Base-by-base conservation (phyloP, 2,329 filamentous ascomycete genomes). In the Plectosphaerella cucumerina region DNA sequence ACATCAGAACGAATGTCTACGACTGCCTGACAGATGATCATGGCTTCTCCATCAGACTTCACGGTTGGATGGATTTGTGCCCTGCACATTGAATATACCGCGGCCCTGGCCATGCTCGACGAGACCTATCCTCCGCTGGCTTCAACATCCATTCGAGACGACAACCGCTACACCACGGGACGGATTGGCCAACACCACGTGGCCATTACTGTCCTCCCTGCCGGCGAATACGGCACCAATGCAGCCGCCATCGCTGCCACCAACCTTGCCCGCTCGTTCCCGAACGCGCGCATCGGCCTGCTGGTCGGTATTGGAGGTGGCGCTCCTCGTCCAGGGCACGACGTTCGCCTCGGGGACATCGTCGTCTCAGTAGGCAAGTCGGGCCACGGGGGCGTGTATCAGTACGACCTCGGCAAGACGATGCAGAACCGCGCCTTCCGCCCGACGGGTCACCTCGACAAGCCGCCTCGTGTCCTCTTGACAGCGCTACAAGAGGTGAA, bases 281-380 rank as follows among this genome's bases (percentile, higher is more conserved):
- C 22, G 6, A 47, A 44, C 0, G 39, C 45, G 23, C 45, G 45
- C 12, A 22, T 51, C 6, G 50, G 50, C 21, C 46, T 51, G 2
- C 0, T 47, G 12, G 50, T 51, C 12, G 50, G 50, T 1, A 21
- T 48, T 3, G 46, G 50, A 18, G 50, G 50, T 2, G 50, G 50
- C 4, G 44, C 20, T 2, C 37, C 15, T 21, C 26, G 1, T 39
- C 39, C 5, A 6, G 14, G 0, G 5, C 4, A 31, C 26, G 62
- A 65, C 9, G 55, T 65, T 10, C 59, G 61, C 1, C 56, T 65
- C 0, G 62, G 64, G 0, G 64, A 65, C 8, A 31, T 66, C 2
- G 59, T 64, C 1, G 58, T 66, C 0, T 61, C 62, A 34, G 47
- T 54, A 1, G 60, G 62, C 0, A 14, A 52, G 1, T 56, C 52